phyloP scores from a whole-genome alignment of 2,329 filamentous ascomycete species.

The Colletotrichum sublineola region DNA sequence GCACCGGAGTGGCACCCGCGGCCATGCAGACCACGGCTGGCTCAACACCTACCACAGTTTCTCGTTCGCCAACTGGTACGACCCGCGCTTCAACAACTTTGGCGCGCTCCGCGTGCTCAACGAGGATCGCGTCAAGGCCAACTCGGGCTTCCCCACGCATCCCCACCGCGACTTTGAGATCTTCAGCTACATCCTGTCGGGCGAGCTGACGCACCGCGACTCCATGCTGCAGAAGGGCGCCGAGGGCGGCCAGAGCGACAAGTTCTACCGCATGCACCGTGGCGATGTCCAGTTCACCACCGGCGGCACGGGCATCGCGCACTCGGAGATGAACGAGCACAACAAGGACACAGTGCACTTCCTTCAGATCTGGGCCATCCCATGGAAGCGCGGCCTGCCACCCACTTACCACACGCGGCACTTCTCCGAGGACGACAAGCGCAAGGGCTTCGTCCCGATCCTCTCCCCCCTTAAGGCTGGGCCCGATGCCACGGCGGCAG shows the following conservation, averaged over 20 bases:
- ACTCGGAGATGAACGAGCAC: slow-evolving; percentile 87
- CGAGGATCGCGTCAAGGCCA: slow-evolving; percentile 83
- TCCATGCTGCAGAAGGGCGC: slow-evolving; percentile 81
- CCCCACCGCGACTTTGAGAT: slow-evolving; percentile 90
- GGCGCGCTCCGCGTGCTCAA: slow-evolving; percentile 88
- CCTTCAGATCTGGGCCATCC: slow-evolving; percentile 89
- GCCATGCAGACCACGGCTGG: slow-evolving; percentile 88
- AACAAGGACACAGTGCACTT: slow-evolving; percentile 80
- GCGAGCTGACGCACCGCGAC: slow-evolving; percentile 89
- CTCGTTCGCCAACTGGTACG: slow-evolving; percentile 80
- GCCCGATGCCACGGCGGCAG: slow-evolving; percentile 68
- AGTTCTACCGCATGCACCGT: slow-evolving; percentile 78
- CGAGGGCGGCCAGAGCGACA: slow-evolving; percentile 70
- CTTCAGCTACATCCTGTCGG: slow-evolving; percentile 87
- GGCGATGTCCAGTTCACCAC: slow-evolving; percentile 93
- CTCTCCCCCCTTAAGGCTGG: slow-evolving; percentile 81
- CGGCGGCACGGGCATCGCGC: slow-evolving; percentile 84
- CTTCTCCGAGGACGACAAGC: slow-evolving; percentile 81
- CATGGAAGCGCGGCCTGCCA: slow-evolving; percentile 78
- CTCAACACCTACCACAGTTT: slow-evolving; percentile 90
- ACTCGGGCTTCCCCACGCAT: slow-evolving; percentile 86
- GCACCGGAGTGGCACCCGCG: slow-evolving; percentile 78
- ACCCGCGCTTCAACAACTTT: slow-evolving; percentile 76
- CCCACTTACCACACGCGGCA: slow-evolving; percentile 82
- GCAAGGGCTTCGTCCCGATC: slow-evolving; percentile 78